These are phyloP conservation scores for Hypoxylon fragiforme DNA, from an alignment of 495 filamentous ascomycete species.

Conservation along the genomic window DNA sequence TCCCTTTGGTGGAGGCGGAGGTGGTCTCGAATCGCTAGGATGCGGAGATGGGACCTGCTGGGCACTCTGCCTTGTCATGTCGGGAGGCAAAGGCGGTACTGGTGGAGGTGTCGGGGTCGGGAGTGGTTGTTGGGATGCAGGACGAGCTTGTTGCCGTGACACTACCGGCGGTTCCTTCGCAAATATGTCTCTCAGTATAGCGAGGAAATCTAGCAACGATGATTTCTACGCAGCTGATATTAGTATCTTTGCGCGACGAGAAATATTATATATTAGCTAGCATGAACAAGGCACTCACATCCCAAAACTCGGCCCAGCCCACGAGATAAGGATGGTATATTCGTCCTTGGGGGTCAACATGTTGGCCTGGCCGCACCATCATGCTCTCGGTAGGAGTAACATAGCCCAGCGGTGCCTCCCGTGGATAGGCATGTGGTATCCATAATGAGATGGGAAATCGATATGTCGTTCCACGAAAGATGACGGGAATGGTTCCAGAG, in stretches of 20 bases:
- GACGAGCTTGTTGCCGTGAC: conserved; percentile 64
- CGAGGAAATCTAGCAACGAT: conserved; percentile 76
- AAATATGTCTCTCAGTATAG: conserved; percentile 83
- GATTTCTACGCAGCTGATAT: conserved; percentile 62
- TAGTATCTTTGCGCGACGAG: neutral
- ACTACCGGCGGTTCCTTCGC: conserved; percentile 92
- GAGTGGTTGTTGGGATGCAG: conserved; percentile 40
- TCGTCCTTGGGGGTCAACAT: conserved; percentile 91
- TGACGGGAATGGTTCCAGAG: conserved; percentile 81
- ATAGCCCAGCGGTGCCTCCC: conserved; percentile 81
- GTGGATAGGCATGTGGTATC: conserved; percentile 93
- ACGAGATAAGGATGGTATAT: conserved; percentile 96
- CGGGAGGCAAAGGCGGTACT: conserved; percentile 70
- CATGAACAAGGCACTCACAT: no score
- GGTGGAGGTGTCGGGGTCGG: conserved; percentile 62
- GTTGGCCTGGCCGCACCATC: conserved; percentile 86
- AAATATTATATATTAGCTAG: no score
- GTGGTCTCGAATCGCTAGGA: conserved; percentile 36
- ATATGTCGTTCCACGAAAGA: conserved; percentile 86
- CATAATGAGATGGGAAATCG: conserved; percentile 90
- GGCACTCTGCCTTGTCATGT: conserved; percentile 46
- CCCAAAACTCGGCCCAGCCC: conserved; percentile 85
- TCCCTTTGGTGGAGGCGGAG: conserved; percentile 50
- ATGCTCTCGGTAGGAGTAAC: conserved; percentile 88
- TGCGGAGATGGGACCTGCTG: conserved; percentile 22